Conservation (phyloP, 805 yeast species). For the Ogataea ganodermae region DNA sequence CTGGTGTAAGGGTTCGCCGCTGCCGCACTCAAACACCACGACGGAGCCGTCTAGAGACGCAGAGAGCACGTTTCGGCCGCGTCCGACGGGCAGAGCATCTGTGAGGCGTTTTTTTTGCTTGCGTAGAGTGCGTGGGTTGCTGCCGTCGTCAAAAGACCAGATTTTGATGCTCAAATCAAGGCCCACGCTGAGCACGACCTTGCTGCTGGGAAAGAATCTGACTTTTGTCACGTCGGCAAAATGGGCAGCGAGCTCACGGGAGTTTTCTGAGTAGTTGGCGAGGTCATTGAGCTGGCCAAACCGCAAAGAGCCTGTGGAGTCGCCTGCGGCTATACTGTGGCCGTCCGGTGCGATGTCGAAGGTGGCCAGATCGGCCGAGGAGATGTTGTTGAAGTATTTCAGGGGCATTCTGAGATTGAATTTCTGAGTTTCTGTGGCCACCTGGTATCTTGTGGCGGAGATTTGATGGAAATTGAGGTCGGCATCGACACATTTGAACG, state of each 20-base stretch:
- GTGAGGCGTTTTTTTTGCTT: constrained; percentile 54
- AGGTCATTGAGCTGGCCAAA: constrained; percentile 11
- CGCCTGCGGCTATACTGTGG: constrained; percentile 19
- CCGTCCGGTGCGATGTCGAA: constrained; percentile 14
- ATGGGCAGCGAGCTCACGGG: constrained; percentile 47
- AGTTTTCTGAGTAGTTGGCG: not conserved
- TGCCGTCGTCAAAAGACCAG: constrained; percentile 56
- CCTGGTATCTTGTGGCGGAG: not conserved
- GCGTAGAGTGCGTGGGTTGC: constrained; percentile 49
- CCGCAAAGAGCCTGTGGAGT: constrained; percentile 17
- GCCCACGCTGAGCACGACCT: constrained; percentile 61
- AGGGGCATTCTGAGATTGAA: constrained; percentile 1
- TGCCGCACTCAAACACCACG: constrained; percentile 70
- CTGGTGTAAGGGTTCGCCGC: constrained; percentile 46
- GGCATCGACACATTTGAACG: constrained; percentile 1
- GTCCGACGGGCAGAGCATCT: constrained; percentile 53
- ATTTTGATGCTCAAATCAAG: constrained; percentile 58
- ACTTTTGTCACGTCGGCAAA: constrained; percentile 44
- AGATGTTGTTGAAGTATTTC: not conserved
- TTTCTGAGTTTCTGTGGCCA: not conserved
- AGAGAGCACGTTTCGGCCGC: constrained; percentile 68
- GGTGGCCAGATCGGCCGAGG: constrained; percentile 1
- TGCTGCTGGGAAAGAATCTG: constrained; percentile 62
- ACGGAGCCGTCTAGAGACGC: constrained; percentile 57
- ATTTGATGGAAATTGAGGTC: constrained; percentile 2